phyloP scores from a whole-genome alignment of 306 rosid species.

The Vigna radiata region DNA sequence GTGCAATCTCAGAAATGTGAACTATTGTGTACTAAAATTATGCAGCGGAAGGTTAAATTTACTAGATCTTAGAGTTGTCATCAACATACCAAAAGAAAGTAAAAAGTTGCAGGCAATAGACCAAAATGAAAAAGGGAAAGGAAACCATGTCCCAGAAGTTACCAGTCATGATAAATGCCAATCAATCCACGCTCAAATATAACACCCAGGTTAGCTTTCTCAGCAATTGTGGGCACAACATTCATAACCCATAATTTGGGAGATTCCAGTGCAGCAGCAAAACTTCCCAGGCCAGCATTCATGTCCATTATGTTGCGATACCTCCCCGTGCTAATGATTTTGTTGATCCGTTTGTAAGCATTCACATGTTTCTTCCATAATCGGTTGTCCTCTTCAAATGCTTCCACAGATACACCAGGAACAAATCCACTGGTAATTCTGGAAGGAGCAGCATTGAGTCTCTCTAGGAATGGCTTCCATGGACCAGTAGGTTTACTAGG shows the following conservation, averaged over 20 bases:
- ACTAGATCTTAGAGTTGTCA: slow-evolving; percentile 12
- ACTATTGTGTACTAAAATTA: background rate
- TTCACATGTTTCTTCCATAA: slow-evolving; percentile 83
- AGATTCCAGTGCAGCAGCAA: slow-evolving; percentile 84
- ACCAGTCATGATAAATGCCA: slow-evolving; percentile 88
- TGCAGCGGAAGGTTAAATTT: background rate
- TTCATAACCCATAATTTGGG: slow-evolving; percentile 89
- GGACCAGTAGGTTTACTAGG: slow-evolving; percentile 49
- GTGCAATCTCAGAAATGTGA: background rate
- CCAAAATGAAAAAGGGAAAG: background rate
- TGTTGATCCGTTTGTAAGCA: slow-evolving; percentile 76
- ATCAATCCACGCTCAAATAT: slow-evolving; percentile 79
- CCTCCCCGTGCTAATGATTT: slow-evolving; percentile 66
- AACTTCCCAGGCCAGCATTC: slow-evolving; percentile 92
- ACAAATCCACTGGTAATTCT: slow-evolving; percentile 67
- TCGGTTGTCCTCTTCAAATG: slow-evolving; percentile 60
- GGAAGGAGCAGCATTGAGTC: slow-evolving; percentile 67
- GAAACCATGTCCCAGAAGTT: slow-evolving; percentile 36
- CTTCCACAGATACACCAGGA: slow-evolving; percentile 59
- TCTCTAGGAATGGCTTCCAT: slow-evolving; percentile 77
- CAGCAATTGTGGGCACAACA: slow-evolving; percentile 76
- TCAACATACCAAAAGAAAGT: background rate
- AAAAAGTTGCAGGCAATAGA: background rate
- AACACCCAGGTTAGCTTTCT: slow-evolving; percentile 73
- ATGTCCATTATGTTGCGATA: slow-evolving; percentile 84